Evolutionary conservation across 352 stramenopile genomes (phyloP), one percentile per base, ranked within the genome.

Genomic region (Phytophthora crassamura): DNA sequence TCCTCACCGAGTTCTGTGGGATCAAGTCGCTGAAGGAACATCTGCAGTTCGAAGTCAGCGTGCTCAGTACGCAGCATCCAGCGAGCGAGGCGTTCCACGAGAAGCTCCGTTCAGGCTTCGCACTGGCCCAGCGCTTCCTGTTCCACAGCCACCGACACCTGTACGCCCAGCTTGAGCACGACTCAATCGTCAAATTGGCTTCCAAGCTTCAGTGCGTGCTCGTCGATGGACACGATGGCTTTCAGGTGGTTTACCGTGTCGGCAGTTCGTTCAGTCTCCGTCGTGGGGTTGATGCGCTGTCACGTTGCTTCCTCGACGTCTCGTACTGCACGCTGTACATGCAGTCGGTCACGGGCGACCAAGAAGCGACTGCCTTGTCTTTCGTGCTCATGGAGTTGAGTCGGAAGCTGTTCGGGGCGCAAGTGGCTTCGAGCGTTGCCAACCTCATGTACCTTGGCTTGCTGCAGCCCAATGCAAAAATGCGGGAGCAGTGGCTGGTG

Each of bases 371-470:
- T 45, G 43, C 32, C 0, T 64, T 90, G 25, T 90, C 84, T 50
- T 46, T 76, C 3, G 73, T 86, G 16, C 62, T 94, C 32, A 77
- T 87, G 57, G 82, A 90, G 34, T 12, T 90, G 15, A 79, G 69
- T 40, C 75, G 72, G 5, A 88, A 87, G 57, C 75, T 84, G 22
- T 79, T 94, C 30, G 78, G 79, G 16, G 22, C 38, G 1, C 53
- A 71, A 42, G 67, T 86, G 15, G 82, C 81, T 3, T 66, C 81
- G 9, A 84, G 59, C 30, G 66, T 91, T 5, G 78, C 84, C 10
- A 94, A 94, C 49, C 53, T 94, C 22, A 40, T 91, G 47, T 94
- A 91, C 53, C 74, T 94, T 33, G 80, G 84, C 33, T 86, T 82
- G 38, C 64, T 94, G 54, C 86, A 94, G 50, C 62, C 64, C 5